A percentile compares a stretch with the other conserved stretches of the same genome.
Conservation (phyloP, 495 filamentous ascomycete species). For the Aspergillus heteromorphus region DNA sequence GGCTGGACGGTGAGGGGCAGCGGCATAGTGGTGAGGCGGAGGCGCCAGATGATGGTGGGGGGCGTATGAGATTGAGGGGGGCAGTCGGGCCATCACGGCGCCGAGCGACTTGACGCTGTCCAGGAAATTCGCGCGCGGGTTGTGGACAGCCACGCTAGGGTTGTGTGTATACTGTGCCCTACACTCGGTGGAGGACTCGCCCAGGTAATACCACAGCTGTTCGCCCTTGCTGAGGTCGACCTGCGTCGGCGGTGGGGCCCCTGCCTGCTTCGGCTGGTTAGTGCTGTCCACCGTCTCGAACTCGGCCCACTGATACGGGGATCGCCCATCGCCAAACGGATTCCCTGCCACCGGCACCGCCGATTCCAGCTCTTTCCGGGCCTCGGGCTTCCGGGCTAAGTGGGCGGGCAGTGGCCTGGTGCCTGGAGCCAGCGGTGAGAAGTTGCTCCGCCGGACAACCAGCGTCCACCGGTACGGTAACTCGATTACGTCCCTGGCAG, state of each 20-base stretch:
- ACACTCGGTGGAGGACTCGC: constrained; percentile 80
- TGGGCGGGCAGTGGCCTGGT: constrained; percentile 58
- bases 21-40: constrained; percentile 20
- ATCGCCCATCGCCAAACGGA: constrained; percentile 52
- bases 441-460: constrained; percentile 48
- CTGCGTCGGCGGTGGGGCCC: constrained; percentile 48
- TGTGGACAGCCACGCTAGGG: constrained; percentile 52
- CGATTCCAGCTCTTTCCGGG: constrained; percentile 42
- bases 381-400: constrained; percentile 45
- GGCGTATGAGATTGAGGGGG: constrained; percentile 33
- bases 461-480: constrained; percentile 53
- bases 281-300: constrained; percentile 57
- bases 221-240: constrained; percentile 64
- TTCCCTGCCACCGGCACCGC: constrained; percentile 51
- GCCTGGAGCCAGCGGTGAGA: constrained; percentile 44
- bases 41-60: constrained; percentile 22
- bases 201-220: constrained; percentile 87
- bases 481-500: constrained; percentile 44
- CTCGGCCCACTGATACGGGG: constrained; percentile 70
- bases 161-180: constrained; percentile 90
- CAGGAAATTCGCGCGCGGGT: constrained; percentile 55
- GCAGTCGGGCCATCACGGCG: constrained; percentile 26
- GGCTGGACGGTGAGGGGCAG: constrained; percentile 14
- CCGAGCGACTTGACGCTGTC: constrained; percentile 47
- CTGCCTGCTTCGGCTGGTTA: constrained; percentile 33